Percentiles rank a stretch among this genome's conserved stretches.
phyloP scores from a whole-genome alignment of 2,329 filamentous ascomycete genomes.

The Colletotrichum cuscutae region DNA sequence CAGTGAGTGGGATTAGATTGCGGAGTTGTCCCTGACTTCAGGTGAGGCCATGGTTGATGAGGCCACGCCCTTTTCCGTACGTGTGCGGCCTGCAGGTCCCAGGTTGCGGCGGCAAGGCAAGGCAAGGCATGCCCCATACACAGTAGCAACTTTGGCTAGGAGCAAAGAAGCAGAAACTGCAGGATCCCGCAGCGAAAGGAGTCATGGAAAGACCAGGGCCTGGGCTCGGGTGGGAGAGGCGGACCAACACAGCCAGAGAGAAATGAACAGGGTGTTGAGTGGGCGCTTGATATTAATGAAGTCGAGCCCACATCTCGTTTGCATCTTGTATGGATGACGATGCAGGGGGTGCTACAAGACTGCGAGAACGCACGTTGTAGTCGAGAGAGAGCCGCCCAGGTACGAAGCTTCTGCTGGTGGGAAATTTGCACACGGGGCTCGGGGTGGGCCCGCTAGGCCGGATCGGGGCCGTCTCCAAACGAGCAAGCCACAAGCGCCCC shows the following conservation, averaged over 20 bases:
- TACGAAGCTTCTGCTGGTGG: constrained; percentile 19
- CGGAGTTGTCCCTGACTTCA: constrained; percentile 31
- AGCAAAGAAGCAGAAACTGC: background rate
- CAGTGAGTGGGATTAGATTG: constrained; percentile 19
- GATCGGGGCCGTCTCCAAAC: constrained; percentile 15
- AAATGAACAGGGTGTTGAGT: constrained; percentile 16
- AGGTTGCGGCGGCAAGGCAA: constrained; percentile 21
- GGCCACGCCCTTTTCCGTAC: constrained; percentile 15
- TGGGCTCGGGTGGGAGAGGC: constrained; percentile 1
- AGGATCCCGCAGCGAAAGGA: background rate
- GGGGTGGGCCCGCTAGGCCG: constrained; percentile 19
- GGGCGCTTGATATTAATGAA: constrained; percentile 29
- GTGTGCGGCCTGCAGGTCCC: constrained; percentile 2
- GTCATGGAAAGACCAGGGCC: constrained; percentile 3
- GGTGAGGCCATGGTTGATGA: constrained; percentile 30
- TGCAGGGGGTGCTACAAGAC: constrained; percentile 14
- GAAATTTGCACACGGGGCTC: constrained; percentile 31
- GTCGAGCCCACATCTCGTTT: constrained; percentile 28
- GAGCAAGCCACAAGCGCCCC: constrained; percentile 9
- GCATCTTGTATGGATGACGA: constrained; percentile 26
- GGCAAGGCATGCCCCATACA: background rate
- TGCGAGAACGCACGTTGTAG: background rate
- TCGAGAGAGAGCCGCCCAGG: background rate
- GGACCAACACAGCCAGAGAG: constrained; percentile 13
- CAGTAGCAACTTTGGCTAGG: too few relatives aligned